phyloP scores from a whole-genome alignment of 169 alveolate species.

The Plasmodium falciparum region DNA sequence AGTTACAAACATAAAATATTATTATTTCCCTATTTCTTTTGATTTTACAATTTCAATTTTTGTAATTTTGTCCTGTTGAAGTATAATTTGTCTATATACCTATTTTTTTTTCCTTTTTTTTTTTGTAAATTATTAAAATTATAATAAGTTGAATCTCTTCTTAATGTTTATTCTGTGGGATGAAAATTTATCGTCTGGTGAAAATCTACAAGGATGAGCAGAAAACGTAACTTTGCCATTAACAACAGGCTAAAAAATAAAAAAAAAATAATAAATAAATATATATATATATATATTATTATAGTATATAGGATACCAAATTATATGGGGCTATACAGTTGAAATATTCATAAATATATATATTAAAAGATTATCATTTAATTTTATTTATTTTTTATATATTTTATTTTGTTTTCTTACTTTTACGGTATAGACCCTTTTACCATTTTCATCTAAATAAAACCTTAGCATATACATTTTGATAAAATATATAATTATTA shows the following conservation, averaged over 20 bases:
- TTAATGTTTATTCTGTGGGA: slow-evolving; percentile 88
- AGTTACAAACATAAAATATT: too few species aligned
- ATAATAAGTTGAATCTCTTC: slow-evolving; percentile 85
- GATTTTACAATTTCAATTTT: too few species aligned
- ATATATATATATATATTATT: not conserved
- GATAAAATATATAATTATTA: too few species aligned
- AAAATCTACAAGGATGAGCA: slow-evolving; percentile 95
- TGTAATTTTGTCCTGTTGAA: too few species aligned
- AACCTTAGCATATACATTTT: slow-evolving; percentile 76
- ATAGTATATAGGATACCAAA: not conserved
- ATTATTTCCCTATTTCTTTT: too few species aligned
- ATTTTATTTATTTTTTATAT: not conserved
- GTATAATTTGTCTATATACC: too few species aligned
- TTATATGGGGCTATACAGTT: not conserved
- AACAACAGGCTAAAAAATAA: slow-evolving; percentile 31
- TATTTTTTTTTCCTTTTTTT: too few species aligned
- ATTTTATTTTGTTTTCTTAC: slow-evolving; percentile 42
- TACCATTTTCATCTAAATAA: slow-evolving; percentile 79
- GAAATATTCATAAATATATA: not conserved
- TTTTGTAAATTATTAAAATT: not conserved
- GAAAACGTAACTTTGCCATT: slow-evolving; percentile 88
- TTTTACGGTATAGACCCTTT: slow-evolving; percentile 81
- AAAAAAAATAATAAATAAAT: not conserved
- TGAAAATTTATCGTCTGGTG: slow-evolving; percentile 93
- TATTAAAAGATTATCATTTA: too few species aligned